These are phyloP conservation scores for Saccharomyces hybrid DNA, from an alignment of 1,139 yeast species.

Conservation along the genomic window DNA sequence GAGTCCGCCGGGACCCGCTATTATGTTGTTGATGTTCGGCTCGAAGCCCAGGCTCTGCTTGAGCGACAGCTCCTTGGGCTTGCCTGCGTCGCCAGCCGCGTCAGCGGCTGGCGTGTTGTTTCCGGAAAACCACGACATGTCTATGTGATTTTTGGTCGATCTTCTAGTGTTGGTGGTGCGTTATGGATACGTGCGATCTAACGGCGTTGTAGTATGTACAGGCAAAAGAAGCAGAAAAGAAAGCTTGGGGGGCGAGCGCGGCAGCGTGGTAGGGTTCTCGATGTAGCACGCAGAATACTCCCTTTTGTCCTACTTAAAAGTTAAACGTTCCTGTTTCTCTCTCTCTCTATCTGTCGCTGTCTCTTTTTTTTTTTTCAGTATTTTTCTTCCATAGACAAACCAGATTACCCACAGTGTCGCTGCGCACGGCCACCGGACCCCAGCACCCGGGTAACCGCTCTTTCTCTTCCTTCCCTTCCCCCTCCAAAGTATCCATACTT, in stretches of 20 bases:
- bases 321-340: neutral
- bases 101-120: constrained; percentile 30
- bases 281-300: neutral
- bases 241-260: neutral
- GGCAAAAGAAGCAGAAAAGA: neutral
- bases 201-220: neutral
- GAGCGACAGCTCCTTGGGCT: constrained; percentile 24
- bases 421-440: too few species aligned
- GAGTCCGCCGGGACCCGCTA: neutral
- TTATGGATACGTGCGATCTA: too few species aligned
- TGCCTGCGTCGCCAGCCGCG: constrained; percentile 12
- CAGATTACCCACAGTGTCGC: too few species aligned
- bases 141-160: neutral
- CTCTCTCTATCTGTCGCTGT: neutral
- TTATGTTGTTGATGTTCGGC: neutral
- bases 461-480: too few species aligned
- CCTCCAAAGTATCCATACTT: too few species aligned
- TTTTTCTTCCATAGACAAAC: neutral
- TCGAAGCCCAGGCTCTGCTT: constrained; percentile 10
- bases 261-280: too few species aligned
- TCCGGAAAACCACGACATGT: constrained; percentile 70
- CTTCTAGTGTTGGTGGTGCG: too few species aligned
- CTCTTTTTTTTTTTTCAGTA: neutral
- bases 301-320: neutral
- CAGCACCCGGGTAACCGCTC: too few species aligned